Evolutionary conservation across 257 asterid species (phyloP), one percentile per base, ranked within the genome.

Genomic region (Solanum pinnatisectum): DNA sequence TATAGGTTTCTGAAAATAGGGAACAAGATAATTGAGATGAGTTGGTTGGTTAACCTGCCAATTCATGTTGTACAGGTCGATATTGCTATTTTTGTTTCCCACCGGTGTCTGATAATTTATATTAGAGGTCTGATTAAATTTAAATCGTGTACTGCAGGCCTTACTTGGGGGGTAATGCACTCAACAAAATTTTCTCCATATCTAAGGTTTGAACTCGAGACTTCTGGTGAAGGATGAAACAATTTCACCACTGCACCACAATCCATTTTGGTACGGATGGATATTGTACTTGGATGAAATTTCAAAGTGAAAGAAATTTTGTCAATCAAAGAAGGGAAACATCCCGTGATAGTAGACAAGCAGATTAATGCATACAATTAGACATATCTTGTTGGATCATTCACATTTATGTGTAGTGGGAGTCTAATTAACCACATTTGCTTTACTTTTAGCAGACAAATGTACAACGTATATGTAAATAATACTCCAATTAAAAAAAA

Each of bases 31-130:
- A 44, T 25, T 30, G 42, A 10, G 68, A 30, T 81, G 68, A 81
- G 85, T 46, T 30, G 42, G 9, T 52, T 49, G 22, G 85, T 25
- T 44, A 81, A 37, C 68, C 85, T 81, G 85, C 18, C 85, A 46
- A 81, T 81, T 25, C 16, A 32, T 65, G 72, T 42, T 7, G 37
- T 79, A 25, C 16, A 25, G 5, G 37, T 79, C 4, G 10, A 18
- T 52, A 6, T 52, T 52, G 9, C 23, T 16, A 16, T 52, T 52
- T 49, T 18, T 52, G 1, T 6, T 52, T 52, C 4, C 3, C 63
- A 52, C 0, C 10, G 0, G 8, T 18, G 4, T 52, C 4, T 2
- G 10, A 16, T 6, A 18, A 18, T 6, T 52, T 4, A 6, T 2
- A 52, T 1, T 52, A 10, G 0, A 52, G 10, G 1, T 6, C 3